Conservation (phyloP, 805 yeast species). For the Candida insectorum region DNA sequence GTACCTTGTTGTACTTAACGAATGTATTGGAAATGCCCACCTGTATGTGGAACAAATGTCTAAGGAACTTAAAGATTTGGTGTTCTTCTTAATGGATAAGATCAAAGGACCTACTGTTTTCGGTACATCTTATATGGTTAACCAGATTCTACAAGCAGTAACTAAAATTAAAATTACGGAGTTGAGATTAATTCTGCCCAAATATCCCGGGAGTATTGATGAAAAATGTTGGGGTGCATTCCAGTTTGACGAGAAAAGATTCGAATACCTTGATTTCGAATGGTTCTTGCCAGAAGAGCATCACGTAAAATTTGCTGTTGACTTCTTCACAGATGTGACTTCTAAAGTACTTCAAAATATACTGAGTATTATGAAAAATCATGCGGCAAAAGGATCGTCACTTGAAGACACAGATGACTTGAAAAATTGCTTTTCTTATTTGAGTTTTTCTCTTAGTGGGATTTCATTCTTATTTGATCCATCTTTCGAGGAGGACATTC, state of each 20-base stretch:
- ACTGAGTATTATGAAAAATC: conserved; percentile 24
- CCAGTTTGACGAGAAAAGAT: conserved; percentile 54
- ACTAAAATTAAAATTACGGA: conserved; percentile 61
- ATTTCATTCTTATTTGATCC: conserved; percentile 72
- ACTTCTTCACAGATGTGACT: conserved; percentile 50
- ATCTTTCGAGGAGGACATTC: conserved; percentile 49
- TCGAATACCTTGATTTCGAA: conserved; percentile 52
- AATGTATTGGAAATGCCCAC: conserved; percentile 69
- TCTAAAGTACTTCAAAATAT: conserved; percentile 43
- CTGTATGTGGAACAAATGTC: conserved; percentile 40
- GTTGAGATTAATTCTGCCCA: conserved; percentile 50
- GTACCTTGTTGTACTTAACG: conserved; percentile 66
- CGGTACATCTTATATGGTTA: conserved; percentile 58
- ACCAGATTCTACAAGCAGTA: conserved; percentile 61
- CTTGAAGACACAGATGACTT: conserved; percentile 49
- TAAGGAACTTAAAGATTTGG: conserved; percentile 45
- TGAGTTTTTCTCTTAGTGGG: conserved; percentile 67
- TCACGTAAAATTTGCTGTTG: conserved; percentile 61
- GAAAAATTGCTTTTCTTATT: conserved; percentile 50
- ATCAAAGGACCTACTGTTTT: conserved; percentile 68
- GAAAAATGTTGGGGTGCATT: conserved; percentile 74
- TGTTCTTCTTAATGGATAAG: conserved; percentile 39
- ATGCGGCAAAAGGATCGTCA: conserved; percentile 11
- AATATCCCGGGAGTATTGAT: conserved; percentile 37
- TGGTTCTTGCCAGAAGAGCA: conserved; percentile 72